Evolutionary conservation across 148 eudicot genomes (phyloP).

Genomic region (Rhododendron vialii): DNA sequence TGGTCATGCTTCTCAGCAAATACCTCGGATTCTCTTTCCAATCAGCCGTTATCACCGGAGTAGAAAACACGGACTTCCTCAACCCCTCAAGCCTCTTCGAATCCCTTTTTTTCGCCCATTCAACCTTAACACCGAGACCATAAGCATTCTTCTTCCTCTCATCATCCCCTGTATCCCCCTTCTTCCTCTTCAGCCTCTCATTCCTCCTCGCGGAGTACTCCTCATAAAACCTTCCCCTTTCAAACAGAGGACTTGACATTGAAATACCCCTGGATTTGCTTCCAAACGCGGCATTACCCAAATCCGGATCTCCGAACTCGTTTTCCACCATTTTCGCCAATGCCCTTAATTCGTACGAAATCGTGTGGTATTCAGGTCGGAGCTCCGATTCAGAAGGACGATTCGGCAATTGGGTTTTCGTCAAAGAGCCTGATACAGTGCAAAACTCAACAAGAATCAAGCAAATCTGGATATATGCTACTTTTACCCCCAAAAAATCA

Average conservation of each 20-base stretch:
- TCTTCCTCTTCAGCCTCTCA: conserved; percentile 76
- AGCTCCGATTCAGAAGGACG: conserved; percentile 24
- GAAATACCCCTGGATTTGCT: conserved; percentile 4
- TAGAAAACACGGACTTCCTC: conserved; percentile 37
- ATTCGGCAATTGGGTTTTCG: conserved; percentile 43
- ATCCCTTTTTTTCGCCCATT: conserved; percentile 49
- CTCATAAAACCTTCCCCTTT: conserved; percentile 72
- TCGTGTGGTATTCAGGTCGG: conserved; percentile 40
- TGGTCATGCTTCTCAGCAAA: conserved; percentile 53
- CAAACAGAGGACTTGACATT: conserved; percentile 20
- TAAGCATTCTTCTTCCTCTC: conserved; percentile 23
- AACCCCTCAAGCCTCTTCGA: conserved; percentile 36
- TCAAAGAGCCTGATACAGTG: conserved; percentile 23
- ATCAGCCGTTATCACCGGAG: conserved; percentile 40
- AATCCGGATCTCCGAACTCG: conserved; percentile 23
- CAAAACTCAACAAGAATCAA: neutral
- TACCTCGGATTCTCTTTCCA: conserved; percentile 59
- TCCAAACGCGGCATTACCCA: neutral
- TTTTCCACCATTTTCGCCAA: conserved; percentile 52
- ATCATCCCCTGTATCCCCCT: conserved; percentile 29
- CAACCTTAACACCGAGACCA: conserved; percentile 49
- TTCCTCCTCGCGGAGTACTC: conserved; percentile 76
- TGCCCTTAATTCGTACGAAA: conserved; percentile 53
- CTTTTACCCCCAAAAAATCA: neutral
- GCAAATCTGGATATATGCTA: neutral